Percentiles rank a stretch among this genome's conserved stretches.
Conservation (phyloP, 1,284 basidiomycete species). For the Pulveroboletus sp. region DNA sequence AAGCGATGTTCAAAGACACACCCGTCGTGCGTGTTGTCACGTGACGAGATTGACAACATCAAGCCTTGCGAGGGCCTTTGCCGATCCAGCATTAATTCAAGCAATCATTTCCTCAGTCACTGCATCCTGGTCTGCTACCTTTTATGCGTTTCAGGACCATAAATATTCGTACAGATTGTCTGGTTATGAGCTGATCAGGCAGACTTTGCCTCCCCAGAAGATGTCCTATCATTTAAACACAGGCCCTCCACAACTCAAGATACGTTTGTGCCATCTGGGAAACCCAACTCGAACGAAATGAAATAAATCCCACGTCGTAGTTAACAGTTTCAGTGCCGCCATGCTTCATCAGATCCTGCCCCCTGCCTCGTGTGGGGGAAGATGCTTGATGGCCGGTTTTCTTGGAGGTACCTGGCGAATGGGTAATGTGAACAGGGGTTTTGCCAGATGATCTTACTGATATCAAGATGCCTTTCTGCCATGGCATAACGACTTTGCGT, state of each 20-base stretch:
- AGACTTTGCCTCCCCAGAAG: neutral
- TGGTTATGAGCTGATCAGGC: constrained; percentile 1
- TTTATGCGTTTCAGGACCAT: neutral
- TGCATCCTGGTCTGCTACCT: neutral
- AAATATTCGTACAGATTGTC: constrained; percentile 4
- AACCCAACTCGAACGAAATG: constrained; percentile 2
- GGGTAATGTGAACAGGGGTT: constrained; percentile 1
- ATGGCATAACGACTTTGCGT: constrained; percentile 17
- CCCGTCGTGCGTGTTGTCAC: neutral
- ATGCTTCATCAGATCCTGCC: constrained; percentile 12
- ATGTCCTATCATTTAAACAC: constrained; percentile 3
- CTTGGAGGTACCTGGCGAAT: constrained; percentile 27
- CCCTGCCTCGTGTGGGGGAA: constrained; percentile 18
- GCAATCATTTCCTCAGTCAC: neutral
- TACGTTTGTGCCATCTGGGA: neutral
- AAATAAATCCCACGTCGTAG: constrained; percentile 15
- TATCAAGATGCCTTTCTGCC: constrained; percentile 23
- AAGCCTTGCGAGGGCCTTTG: neutral
- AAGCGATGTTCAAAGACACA: too few species aligned
- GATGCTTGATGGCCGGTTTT: constrained; percentile 5
- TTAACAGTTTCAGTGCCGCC: neutral
- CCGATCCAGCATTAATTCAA: constrained; percentile 3
- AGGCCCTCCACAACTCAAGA: neutral
- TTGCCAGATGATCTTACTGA: constrained; percentile 12
- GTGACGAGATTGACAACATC: constrained; percentile 3